Base-by-base conservation (phyloP, 1,284 basidiomycete species). In the Trichosporon ovoides region DNA sequence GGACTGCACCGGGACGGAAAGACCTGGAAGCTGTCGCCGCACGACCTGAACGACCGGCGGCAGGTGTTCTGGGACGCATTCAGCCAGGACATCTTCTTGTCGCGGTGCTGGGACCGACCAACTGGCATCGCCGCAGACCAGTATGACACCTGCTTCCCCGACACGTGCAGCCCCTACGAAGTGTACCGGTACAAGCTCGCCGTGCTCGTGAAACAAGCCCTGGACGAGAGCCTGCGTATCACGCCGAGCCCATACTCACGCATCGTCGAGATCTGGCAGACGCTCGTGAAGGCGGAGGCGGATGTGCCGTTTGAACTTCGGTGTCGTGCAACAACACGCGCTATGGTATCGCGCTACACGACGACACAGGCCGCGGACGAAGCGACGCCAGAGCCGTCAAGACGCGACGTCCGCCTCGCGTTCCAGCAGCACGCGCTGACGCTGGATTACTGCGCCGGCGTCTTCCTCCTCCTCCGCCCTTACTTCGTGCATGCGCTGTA, bases 401-500 rank as follows among this genome's bases (percentile, higher is more conserved):
- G 61, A 22, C 54, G 61, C 14, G 63, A 68, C 36, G 40, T 69
- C 22, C 57, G 59, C 10, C 54, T 65, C 14, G 64, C 68, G 3
- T 63, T 68, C 31, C 66, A 70, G 58, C 68, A 69, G 54, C 67
- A 66, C 53, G 66, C 67, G 0, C 59, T 69, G 20, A 63, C 66
- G 19, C 60, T 70, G 11, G 68, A 68, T 55, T 58, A 66, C 19
- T 60, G 64, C 11, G 68, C 68, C 40, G 61, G 59, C 33, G 59
- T 70, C 36, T 49, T 72, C 20, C 66, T 66, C 50, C 58, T 72
- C n/a, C 64, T 67, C 11, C 36, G 70, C 50, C 68, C 68, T 2
- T 72, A 68, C 56, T 72, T 72, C 52, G 67, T 68, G 20, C 60
- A 63, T 52, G 70, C 70, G 13, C 63, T 72, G 40, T 58, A 70